Base-by-base conservation (phyloP, 306 rosid genomes). In the Rosa chinensis region DNA sequence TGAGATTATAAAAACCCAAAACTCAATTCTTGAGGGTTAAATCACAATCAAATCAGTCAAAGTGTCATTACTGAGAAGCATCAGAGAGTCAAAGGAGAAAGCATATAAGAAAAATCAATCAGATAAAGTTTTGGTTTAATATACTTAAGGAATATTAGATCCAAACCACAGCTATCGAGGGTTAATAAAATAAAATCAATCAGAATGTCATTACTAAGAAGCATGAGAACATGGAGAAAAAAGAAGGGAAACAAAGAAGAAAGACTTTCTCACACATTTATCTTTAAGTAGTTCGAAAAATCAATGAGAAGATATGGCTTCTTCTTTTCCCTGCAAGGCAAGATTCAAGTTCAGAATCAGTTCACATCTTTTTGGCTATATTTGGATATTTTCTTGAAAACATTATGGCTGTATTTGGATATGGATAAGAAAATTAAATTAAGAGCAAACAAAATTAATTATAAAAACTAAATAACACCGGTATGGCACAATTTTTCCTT, bases 301-400 rank as follows among this genome's bases (percentile, higher is more conserved):
- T 91, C 98, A 79, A 93, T 93, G 73, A 93, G 97, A 78, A 93
- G 91, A 90, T 85, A 93, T 20, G 98, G 98, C 80, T 86, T 87
- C 73, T 81, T 79, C 63, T 81, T 79, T 67, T 86, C 82, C 88
- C 98, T 93, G 89, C 84, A 82, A 78, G 53, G 75, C 48, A 76
- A 73, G 32, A 35, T 50, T 40, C 25, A 49, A 53, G 74, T 79
- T 77, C 79, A 78, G 78, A 17, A 77, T 48, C 39, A 77, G 59
- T 17, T 40, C 68, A 58, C 17, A 58, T 56, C 14, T 40, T 53
- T 23, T 17, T 64, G 44, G 42, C 44, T 16, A 8, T 32, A 64
- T 25, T 12, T 11, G 17, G 23, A 64, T 16, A 23, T 35, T 64
- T 28, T 64, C 37, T 64, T 37, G 23, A 10, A 64, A 6, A 13